Conservation (phyloP, 2,329 filamentous ascomycete species). For the Phaeosphaeria sp. region DNA sequence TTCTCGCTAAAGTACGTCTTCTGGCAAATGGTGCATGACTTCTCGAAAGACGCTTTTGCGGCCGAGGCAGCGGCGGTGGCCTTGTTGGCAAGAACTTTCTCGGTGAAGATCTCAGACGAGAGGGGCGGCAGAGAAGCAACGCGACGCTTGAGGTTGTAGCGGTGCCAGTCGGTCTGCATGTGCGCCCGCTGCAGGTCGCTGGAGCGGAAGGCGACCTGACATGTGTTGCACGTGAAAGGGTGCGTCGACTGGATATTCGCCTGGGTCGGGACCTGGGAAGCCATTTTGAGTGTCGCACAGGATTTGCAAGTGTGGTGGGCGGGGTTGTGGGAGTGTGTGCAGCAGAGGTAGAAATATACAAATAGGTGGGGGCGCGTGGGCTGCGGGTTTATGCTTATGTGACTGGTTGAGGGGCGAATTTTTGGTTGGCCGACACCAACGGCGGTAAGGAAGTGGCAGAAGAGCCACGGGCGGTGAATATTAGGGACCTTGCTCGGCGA, state of each 20-base stretch:
- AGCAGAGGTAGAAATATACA: conserved; percentile 19
- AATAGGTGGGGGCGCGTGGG: conserved; percentile 37
- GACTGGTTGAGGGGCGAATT: conserved; percentile 36
- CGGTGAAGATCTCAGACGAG: conserved; percentile 89
- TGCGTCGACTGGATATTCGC: conserved; percentile 58
- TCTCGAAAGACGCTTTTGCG: conserved; percentile 88
- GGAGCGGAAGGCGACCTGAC: conserved; percentile 93
- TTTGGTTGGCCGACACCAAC: conserved; percentile 7
- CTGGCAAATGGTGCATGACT: conserved; percentile 78
- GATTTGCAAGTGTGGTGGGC: not conserved
- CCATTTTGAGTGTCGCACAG: conserved; percentile 32
- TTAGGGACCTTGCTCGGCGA: not conserved
- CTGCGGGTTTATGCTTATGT: conserved; percentile 19
- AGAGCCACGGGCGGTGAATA: conserved; percentile 1
- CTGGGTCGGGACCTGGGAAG: conserved; percentile 43
- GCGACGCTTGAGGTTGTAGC: conserved; percentile 95
- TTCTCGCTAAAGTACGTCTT: conserved; percentile 98
- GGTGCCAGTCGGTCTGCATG: conserved; percentile 99
- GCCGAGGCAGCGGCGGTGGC: conserved; percentile 83
- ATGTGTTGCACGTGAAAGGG: conserved; percentile 98
- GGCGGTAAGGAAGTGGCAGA: conserved; percentile 16
- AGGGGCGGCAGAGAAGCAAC: conserved; percentile 90
- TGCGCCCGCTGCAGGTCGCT: conserved; percentile 92
- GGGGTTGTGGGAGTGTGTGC: conserved; percentile 7
- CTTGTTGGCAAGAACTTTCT: conserved; percentile 92